Base-by-base conservation (phyloP, 2,329 filamentous ascomycete species). In the Colletotrichum brevisporum region DNA sequence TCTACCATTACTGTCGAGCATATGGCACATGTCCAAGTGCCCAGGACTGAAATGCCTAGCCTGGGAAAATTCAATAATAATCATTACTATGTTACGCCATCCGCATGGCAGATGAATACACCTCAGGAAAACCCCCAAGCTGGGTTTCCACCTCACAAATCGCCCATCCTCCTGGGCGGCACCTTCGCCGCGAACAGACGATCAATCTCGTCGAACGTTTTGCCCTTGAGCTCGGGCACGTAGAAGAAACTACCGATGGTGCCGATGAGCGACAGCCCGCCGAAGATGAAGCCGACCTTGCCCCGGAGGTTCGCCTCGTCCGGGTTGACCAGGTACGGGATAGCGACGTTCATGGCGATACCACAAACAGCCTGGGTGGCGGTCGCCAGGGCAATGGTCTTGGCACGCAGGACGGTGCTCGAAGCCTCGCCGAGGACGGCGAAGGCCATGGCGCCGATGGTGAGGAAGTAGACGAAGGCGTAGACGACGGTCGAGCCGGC, bases 391-490 rank as follows among this genome's bases (percentile, higher is more conserved):
- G 82, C 81, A 12, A 84, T 84, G 0, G 79, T 83, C 75, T 83
- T 83, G 6, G 81, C 82, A 9, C 82, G 77, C 4, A 84, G 80
- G 6, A 80, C 79, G 0, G 81, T 83, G n/a, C 82, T 82, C 0
- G 81, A 83, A 18, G 81, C 73, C 79, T 90, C 78, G 71, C 86
- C 88, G 69, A 89, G 85, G 71, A 89, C 85, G 18, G 87, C 74
- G 83, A 88, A 41, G 16, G 57, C 63, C 24, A 72, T 62, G 6
- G 72, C 80, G 0, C 80, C 80, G 21, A 82, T 76, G 3, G 79
- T 81, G 51, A 74, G 74, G 67, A 81, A 76, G 55, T 81, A 82
- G 54, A 67, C 55, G 16, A 71, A 75, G 54, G 80, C 82, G 73
- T 77, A 80, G 36, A 80, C 77, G 6, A 89, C 74, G 67, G 88